A percentile compares a stretch with the other conserved stretches of the same genome.
Evolutionary conservation across 768 basidiomycete species (phyloP).

Genomic region (Mycena metata): DNA sequence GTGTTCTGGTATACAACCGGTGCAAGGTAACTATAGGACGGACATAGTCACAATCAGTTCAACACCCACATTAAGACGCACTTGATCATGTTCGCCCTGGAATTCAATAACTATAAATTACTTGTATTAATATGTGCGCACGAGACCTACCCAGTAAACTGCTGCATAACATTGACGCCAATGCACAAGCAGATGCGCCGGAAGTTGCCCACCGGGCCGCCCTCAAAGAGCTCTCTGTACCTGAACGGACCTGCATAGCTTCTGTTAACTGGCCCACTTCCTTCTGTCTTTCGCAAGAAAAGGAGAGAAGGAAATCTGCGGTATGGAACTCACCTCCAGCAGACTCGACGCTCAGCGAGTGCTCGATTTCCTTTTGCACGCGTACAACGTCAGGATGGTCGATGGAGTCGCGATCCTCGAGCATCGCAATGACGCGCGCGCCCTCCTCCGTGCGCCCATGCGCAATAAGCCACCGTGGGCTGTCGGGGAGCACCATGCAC

Average conservation of each 20-base stretch:
- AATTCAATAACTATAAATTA: background rate
- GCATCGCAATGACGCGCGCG: slow-evolving; percentile 50
- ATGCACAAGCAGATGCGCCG: slow-evolving; percentile 54
- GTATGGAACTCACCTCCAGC: slow-evolving; percentile 47
- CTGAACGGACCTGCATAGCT: slow-evolving; percentile 48
- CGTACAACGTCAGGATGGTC: slow-evolving; percentile 52
- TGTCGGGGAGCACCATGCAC: slow-evolving; percentile 52
- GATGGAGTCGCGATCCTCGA: slow-evolving; percentile 48
- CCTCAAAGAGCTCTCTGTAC: slow-evolving; percentile 51
- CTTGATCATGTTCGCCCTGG: slow-evolving; percentile 57
- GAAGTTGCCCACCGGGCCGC: slow-evolving; percentile 54
- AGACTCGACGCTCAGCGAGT: slow-evolving; percentile 52
- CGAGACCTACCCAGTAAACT: slow-evolving; percentile 55
- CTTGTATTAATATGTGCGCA: too few species aligned
- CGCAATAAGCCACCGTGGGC: slow-evolving; percentile 57
- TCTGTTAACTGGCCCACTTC: background rate
- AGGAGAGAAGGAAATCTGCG: too few species aligned
- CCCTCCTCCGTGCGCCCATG: slow-evolving; percentile 53
- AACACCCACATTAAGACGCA: slow-evolving; percentile 25
- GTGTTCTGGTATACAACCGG: slow-evolving; percentile 59
- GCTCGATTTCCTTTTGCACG: slow-evolving; percentile 53
- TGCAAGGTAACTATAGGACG: slow-evolving; percentile 49
- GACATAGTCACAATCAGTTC: background rate
- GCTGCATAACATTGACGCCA: slow-evolving; percentile 58
- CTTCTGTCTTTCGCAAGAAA: background rate